Percentiles rank a stretch among this genome's conserved stretches.
Evolutionary conservation across 1,284 basidiomycete species (phyloP).

Genomic region (Leccinum laetum): DNA sequence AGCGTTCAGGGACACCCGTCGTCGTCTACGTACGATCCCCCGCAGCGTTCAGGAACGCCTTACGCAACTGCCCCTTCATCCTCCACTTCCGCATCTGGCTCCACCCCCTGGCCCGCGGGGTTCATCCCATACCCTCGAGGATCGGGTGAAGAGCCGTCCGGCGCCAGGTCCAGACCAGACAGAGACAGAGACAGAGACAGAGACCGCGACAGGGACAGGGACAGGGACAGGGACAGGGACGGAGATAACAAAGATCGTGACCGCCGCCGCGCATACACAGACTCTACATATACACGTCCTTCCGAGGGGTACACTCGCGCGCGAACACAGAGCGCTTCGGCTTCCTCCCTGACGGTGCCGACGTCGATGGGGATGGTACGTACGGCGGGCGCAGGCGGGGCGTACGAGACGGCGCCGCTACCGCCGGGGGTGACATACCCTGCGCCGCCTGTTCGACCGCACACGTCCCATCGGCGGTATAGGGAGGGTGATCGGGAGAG

Average conservation of each 20-base stretch:
- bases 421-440: slow-evolving; percentile 34
- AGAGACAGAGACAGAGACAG: slow-evolving; percentile 2
- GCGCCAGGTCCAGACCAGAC: neutral
- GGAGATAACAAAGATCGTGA: neutral
- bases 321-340: slow-evolving; percentile 19
- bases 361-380: slow-evolving; percentile 1
- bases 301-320: slow-evolving; percentile 1
- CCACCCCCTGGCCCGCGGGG: slow-evolving; percentile 14
- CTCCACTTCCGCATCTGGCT: neutral
- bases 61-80: neutral
- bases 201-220: neutral
- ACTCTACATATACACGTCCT: neutral
- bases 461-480: slow-evolving; percentile 24
- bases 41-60: slow-evolving; percentile 13
- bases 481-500: slow-evolving; percentile 8
- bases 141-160: neutral
- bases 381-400: neutral
- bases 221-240: neutral
- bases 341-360: neutral
- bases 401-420: slow-evolving; percentile 34
- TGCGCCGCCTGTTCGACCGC: slow-evolving; percentile 27
- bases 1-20: too few species aligned
- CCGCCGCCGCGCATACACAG: neutral
- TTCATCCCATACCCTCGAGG: slow-evolving; percentile 17
- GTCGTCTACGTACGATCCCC: slow-evolving; percentile 7